Percentiles rank a stretch among this genome's conserved stretches.
These are phyloP conservation scores for Syzygium grande DNA, from an alignment of 345 rosid genomes.

Conservation along the genomic window DNA sequence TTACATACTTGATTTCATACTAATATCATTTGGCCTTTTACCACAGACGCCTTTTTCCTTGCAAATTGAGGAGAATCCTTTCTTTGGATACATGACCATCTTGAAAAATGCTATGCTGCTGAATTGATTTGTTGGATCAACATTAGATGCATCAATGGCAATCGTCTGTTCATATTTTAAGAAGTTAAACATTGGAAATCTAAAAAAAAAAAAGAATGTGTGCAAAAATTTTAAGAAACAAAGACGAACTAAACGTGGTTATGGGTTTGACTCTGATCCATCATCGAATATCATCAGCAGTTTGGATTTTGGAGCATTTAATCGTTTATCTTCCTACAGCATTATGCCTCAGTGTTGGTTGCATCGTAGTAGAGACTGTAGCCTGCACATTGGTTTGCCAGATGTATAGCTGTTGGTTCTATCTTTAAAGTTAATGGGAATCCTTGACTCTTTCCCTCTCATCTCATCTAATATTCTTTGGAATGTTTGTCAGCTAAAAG, in stretches of 20 bases:
- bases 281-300: background rate
- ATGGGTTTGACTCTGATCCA: too few relatives aligned
- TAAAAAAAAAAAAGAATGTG: too few relatives aligned
- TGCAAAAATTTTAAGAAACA: too few relatives aligned
- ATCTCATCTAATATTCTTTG: slow-evolving; percentile 8
- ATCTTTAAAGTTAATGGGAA: background rate
- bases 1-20: background rate
- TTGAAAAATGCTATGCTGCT: background rate
- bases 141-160: background rate
- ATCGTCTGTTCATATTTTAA: background rate
- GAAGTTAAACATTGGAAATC: too few relatives aligned
- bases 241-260: too few relatives aligned
- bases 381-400: background rate
- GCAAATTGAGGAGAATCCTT: background rate
- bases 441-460: background rate
- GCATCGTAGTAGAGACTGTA: background rate
- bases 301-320: background rate
- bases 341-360: background rate
- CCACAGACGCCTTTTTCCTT: background rate
- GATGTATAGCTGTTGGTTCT: background rate
- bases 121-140: background rate
- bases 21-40: background rate
- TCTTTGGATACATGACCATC: background rate
- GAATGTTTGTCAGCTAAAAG: slow-evolving; percentile 42
- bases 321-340: background rate